These are phyloP conservation scores for Boletus subcaerulescens DNA, from an alignment of 768 basidiomycete genomes.

Conservation along the genomic window DNA sequence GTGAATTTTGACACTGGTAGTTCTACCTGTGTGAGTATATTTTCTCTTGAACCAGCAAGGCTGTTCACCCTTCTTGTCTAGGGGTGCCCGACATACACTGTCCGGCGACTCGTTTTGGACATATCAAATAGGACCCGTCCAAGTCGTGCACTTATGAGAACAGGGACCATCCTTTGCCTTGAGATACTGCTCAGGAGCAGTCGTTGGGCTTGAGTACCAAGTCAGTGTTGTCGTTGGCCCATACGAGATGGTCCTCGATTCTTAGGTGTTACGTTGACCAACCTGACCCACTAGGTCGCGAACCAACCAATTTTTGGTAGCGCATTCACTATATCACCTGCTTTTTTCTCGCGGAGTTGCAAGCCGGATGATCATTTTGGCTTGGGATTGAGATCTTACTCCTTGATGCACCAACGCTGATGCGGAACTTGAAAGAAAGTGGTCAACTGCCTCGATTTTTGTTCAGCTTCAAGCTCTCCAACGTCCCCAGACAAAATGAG, in stretches of 20 bases:
- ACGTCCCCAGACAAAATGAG: constrained; percentile 12
- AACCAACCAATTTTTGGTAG: constrained; percentile 30
- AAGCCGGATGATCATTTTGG: constrained; percentile 39
- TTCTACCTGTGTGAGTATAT: no score
- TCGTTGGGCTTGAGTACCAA: constrained; percentile 30
- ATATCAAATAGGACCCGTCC: no score
- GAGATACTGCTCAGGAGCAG: constrained; percentile 38
- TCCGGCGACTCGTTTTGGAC: no score
- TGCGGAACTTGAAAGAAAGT: constrained; percentile 40
- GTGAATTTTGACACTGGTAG: no score
- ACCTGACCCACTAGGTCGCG: constrained; percentile 19
- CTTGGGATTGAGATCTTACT: constrained; percentile 39
- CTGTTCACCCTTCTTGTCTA: no score
- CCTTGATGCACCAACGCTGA: constrained; percentile 32
- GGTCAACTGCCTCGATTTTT: constrained; percentile 6
- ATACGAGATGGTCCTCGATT: constrained; percentile 22
- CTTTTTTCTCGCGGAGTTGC: no score
- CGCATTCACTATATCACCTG: no score
- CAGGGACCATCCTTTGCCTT: constrained; percentile 21
- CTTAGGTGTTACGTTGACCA: not conserved
- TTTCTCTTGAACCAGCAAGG: no score
- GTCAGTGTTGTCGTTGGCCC: constrained; percentile 39
- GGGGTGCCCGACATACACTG: no score
- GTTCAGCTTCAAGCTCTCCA: constrained; percentile 47
- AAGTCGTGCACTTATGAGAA: constrained; percentile 22